Evolutionary conservation across 768 basidiomycete genomes (phyloP).

Genomic region (Rhizopogon sp.): DNA sequence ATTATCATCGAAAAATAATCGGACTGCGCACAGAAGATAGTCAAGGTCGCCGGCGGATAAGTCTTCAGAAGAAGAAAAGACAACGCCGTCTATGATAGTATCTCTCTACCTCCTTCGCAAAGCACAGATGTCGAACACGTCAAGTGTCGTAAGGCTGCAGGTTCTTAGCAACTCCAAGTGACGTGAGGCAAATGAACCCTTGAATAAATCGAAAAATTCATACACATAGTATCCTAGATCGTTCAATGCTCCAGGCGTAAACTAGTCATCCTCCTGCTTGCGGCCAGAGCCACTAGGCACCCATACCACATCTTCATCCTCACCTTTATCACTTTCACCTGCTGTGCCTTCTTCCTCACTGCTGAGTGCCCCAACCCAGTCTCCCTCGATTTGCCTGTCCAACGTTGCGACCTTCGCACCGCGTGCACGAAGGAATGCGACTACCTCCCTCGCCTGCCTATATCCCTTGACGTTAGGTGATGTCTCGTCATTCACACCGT

Average conservation of each 20-base stretch:
- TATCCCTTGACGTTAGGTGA: slow-evolving; percentile 38
- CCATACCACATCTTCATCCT: slow-evolving; percentile 29
- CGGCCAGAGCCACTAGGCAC: slow-evolving; percentile 14
- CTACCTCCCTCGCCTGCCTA: slow-evolving; percentile 66
- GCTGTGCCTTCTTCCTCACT: slow-evolving; percentile 43
- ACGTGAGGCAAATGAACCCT: neutral
- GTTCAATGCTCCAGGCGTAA: neutral
- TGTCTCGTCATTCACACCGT: slow-evolving; percentile 20
- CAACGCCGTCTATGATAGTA: neutral
- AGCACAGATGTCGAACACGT: neutral
- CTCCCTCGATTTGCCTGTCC: slow-evolving; percentile 42
- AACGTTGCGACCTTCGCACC: slow-evolving; percentile 68
- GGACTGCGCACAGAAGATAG: neutral
- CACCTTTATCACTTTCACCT: slow-evolving; percentile 17
- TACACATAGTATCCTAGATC: neutral
- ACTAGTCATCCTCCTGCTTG: slow-evolving; percentile 10
- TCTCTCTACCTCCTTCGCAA: neutral
- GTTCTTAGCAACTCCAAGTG: neutral
- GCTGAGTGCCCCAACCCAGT: slow-evolving; percentile 62
- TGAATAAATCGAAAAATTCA: neutral
- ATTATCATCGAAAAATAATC: neutral
- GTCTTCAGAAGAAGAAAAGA: neutral
- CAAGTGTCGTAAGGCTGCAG: neutral
- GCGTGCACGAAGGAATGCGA: slow-evolving; percentile 58
- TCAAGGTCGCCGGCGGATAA: neutral